Conservation (phyloP, 2,329 filamentous ascomycete species). For the Aspergillus latus region DNA sequence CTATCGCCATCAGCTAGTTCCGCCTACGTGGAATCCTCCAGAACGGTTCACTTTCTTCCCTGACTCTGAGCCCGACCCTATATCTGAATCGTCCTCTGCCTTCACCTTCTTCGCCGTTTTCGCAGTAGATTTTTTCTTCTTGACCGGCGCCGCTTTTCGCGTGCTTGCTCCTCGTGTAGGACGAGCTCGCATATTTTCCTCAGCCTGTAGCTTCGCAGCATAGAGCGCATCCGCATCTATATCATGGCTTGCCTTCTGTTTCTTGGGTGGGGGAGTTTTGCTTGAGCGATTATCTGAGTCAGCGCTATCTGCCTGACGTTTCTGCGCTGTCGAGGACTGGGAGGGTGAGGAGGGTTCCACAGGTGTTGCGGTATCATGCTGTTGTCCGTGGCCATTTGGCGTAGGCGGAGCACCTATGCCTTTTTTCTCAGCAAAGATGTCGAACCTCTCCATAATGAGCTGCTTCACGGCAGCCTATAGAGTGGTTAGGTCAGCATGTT, state of each 20-base stretch:
- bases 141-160: conserved; percentile 58
- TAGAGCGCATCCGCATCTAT: conserved; percentile 81
- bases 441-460: conserved; percentile 72
- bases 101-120: conserved; percentile 68
- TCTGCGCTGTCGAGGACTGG: conserved; percentile 39
- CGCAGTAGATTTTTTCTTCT: conserved; percentile 59
- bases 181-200: conserved; percentile 76
- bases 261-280: conserved; percentile 55
- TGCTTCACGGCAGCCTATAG: conserved; percentile 67
- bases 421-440: conserved; percentile 58
- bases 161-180: conserved; percentile 72
- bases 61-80: conserved; percentile 61
- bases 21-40: conserved; percentile 77
- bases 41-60: conserved; percentile 70
- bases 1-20: neutral
- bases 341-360: conserved; percentile 34
- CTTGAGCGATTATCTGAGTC: conserved; percentile 38
- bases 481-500: conserved; percentile 18
- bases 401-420: conserved; percentile 33
- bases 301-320: conserved; percentile 45
- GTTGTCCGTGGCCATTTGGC: conserved; percentile 38
- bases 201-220: conserved; percentile 87
- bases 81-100: conserved; percentile 76
- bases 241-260: conserved; percentile 60
- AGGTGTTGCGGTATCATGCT: conserved; percentile 23